phyloP scores from a whole-genome alignment of 2,329 filamentous ascomycete species.

The Colletotrichum musicola region DNA sequence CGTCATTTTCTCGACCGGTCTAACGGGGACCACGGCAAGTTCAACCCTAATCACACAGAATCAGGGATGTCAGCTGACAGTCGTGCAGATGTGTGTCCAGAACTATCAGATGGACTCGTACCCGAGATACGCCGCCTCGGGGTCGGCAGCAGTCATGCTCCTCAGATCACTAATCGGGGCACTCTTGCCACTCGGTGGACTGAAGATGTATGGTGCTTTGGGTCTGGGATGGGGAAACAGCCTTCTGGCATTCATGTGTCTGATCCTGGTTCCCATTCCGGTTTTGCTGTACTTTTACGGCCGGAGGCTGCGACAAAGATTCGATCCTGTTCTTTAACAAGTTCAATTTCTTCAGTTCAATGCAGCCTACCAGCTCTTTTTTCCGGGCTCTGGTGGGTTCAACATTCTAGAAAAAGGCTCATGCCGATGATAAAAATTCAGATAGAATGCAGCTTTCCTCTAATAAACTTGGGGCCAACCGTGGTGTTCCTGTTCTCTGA shows the following conservation, averaged over 20 bases:
- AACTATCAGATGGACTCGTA: constrained; percentile 69
- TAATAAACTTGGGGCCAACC: too few relatives aligned
- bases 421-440: too few relatives aligned
- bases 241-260: constrained; percentile 49
- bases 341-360: neutral
- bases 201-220: constrained; percentile 49
- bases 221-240: constrained; percentile 54
- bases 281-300: neutral
- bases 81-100: constrained; percentile 56
- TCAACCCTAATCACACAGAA: neutral
- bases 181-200: constrained; percentile 49
- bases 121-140: constrained; percentile 47
- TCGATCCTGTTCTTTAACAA: neutral
- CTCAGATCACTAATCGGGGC: constrained; percentile 48
- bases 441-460: too few relatives aligned
- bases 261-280: constrained; percentile 46
- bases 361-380: too few relatives aligned
- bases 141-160: constrained; percentile 48
- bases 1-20: constrained; percentile 49
- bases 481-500: too few relatives aligned
- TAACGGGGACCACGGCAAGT: constrained; percentile 53
- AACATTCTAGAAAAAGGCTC: too few relatives aligned
- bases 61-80: constrained; percentile 42
- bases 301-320: neutral
- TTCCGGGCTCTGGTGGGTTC: too few relatives aligned